These are phyloP conservation scores for Bruguiera gymnorhiza DNA, from an alignment of 345 rosid genomes.

Conservation along the genomic window DNA sequence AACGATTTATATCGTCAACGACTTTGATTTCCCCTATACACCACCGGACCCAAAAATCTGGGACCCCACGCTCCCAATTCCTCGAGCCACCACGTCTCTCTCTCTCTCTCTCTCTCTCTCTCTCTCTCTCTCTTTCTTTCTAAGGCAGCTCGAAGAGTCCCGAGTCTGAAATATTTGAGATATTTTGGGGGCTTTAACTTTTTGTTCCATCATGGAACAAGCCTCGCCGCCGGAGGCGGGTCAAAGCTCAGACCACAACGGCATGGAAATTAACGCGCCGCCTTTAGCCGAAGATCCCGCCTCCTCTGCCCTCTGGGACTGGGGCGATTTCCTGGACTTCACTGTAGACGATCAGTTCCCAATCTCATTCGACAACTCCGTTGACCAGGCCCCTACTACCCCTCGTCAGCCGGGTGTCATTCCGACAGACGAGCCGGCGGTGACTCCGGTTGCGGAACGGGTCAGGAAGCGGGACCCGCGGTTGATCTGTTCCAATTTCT, in stretches of 20 bases:
- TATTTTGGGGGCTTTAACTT: neutral
- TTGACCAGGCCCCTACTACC: neutral
- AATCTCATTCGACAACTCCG: slow-evolving; percentile 35
- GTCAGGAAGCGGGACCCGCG: slow-evolving; percentile 93
- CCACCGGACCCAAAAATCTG: neutral
- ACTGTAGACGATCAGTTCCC: slow-evolving; percentile 55
- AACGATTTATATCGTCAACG: neutral
- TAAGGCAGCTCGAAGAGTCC: no score
- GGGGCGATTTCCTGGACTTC: slow-evolving; percentile 80
- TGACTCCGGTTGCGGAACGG: slow-evolving; percentile 34
- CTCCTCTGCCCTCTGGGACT: slow-evolving; percentile 66
- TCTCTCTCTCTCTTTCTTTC: no score
- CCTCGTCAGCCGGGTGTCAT: neutral
- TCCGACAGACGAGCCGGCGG: neutral
- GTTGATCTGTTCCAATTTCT: slow-evolving; percentile 69
- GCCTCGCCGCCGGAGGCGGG: neutral
- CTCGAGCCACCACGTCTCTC: neutral
- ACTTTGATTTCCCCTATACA: neutral
- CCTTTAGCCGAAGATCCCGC: slow-evolving; percentile 38
- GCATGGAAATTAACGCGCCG: slow-evolving; percentile 30
- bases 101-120: neutral
- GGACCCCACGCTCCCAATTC: neutral
- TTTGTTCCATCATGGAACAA: slow-evolving; percentile 8
- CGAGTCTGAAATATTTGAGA: no score
- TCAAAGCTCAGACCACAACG: neutral